A percentile compares a stretch with the other conserved stretches of the same genome.
These are phyloP conservation scores for Cochlearia excelsa DNA, from an alignment of 345 rosid genomes.

Conservation along the genomic window DNA sequence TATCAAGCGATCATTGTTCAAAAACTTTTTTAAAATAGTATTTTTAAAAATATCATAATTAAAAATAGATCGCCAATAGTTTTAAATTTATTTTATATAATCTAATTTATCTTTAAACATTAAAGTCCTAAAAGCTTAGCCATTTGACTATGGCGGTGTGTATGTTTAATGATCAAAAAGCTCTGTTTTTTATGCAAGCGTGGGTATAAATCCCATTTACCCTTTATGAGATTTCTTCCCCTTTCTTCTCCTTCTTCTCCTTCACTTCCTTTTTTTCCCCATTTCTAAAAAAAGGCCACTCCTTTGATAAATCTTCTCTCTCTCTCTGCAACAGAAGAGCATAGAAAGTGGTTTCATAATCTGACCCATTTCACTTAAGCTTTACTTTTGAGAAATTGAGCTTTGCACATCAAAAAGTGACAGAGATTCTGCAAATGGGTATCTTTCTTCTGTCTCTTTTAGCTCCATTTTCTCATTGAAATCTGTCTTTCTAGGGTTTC, in stretches of 20 bases:
- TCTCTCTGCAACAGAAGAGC: conserved; percentile 33
- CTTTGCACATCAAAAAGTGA: conserved; percentile 40
- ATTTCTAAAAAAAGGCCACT: conserved; percentile 32
- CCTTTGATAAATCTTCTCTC: conserved; percentile 33
- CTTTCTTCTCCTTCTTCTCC: conserved; percentile 22
- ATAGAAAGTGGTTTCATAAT: conserved; percentile 33
- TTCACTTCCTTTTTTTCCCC: conserved; percentile 33
- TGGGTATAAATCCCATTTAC: conserved; percentile 70
- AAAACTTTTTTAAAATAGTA: too few relatives aligned
- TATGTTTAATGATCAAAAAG: conserved; percentile 73
- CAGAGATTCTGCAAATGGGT: conserved; percentile 78
- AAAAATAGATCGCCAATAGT: too few relatives aligned
- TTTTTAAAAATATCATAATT: too few relatives aligned
- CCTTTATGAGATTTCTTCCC: conserved; percentile 40
- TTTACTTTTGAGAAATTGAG: conserved; percentile 39
- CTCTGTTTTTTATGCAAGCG: conserved; percentile 96
- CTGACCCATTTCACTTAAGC: conserved; percentile 45
- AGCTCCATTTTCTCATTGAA: conserved; percentile 33
- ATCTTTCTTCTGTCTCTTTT: conserved; percentile 58
- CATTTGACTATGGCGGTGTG: conserved; percentile 68
- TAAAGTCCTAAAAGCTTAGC: too few relatives aligned
- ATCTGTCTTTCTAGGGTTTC: conserved; percentile 66
- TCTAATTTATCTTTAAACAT: too few relatives aligned
- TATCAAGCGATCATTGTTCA: too few relatives aligned
- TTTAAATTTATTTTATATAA: too few relatives aligned